Conservation (phyloP, 805 yeast species). For the Hagleromyces aurorensis region DNA sequence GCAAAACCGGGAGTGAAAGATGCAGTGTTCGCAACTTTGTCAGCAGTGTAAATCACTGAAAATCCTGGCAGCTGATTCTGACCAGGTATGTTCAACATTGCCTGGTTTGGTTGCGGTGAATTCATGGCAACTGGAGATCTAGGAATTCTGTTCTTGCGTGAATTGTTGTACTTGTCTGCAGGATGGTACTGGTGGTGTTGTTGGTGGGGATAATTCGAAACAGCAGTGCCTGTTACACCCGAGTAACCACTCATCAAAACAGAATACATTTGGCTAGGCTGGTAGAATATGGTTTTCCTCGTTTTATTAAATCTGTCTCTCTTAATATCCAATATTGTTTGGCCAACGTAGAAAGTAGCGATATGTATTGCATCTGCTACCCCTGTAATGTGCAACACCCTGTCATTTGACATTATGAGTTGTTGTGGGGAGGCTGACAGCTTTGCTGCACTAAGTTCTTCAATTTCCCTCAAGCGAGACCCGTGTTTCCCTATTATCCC, state of each 20-base stretch:
- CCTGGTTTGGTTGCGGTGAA: conserved; percentile 4
- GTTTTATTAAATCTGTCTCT: conserved; percentile 35
- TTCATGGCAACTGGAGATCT: conserved; percentile 11
- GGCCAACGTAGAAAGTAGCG: conserved; percentile 68
- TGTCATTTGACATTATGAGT: conserved; percentile 69
- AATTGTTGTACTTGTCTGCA: conserved; percentile 14
- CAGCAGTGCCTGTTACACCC: conserved; percentile 10
- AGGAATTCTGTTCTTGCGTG: conserved; percentile 12
- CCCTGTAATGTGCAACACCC: conserved; percentile 62
- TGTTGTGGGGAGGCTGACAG: conserved; percentile 66
- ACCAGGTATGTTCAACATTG: too few relatives aligned
- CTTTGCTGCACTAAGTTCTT: conserved; percentile 71
- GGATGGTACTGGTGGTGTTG: conserved; percentile 26
- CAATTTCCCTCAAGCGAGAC: conserved; percentile 67
- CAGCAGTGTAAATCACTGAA: conserved; percentile 18
- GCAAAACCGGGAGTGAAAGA: conserved; percentile 21
- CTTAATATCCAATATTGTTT: conserved; percentile 55
- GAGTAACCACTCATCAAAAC: conserved; percentile 21
- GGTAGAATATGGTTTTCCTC: conserved; percentile 34
- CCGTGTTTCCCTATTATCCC: conserved; percentile 76
- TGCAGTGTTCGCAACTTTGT: conserved; percentile 22
- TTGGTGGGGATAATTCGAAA: conserved; percentile 15
- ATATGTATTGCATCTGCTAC: conserved; percentile 84
- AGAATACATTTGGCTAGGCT: conserved; percentile 26
- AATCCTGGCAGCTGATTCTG: conserved; percentile 3